Evolutionary conservation across 305 asterid species (phyloP), one percentile per base, ranked within the genome.

Genomic region (Stenogyne calaminthoides): DNA sequence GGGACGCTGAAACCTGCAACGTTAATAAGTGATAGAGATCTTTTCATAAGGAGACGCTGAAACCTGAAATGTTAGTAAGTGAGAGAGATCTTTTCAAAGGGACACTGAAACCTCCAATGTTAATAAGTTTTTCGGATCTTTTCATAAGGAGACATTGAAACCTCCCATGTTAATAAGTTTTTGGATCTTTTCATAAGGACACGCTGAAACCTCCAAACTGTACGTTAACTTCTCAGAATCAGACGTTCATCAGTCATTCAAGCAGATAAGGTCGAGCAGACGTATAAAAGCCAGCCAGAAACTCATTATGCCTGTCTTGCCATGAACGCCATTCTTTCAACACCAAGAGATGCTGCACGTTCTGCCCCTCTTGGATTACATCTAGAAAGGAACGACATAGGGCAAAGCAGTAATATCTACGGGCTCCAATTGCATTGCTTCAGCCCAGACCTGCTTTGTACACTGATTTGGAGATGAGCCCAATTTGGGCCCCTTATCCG

Each of bases 351-450:
- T 44, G 15, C 1, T 11, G 16, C 51, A 6, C 0, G 6, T 44
- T 10, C 12, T 9, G 49, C 12, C 22, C 57, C 57, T 56, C 37
- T 22, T 57, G 63, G 42, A 58, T 27, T 27, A 42, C 2, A 2
- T 58, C 40, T 85, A 87, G 76, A 78, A 87, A 44, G 86, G 89
- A 75, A 85, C 76, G 73, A 85, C 92, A 56, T 83, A 85, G 1
- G 92, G 92, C 77, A 87, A 61, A 3, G 85, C 90, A 25, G 58
- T 76, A 12, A 83, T 63, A 75, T 83, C 87, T 20, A 80, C 84
- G 62, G 83, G 68, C 59, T 82, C 77, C 63, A 85, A 15, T 4
- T 20, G 75, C 71, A 87, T 32, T 6, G 90, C 84, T 80, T 83
- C 78, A 16, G 87, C 78, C 92, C 92, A 87, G 29, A 85, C 90